These are phyloP conservation scores for Triticum aestivum DNA, from an alignment of 176 grass and related monocot species.

Conservation along the genomic window DNA sequence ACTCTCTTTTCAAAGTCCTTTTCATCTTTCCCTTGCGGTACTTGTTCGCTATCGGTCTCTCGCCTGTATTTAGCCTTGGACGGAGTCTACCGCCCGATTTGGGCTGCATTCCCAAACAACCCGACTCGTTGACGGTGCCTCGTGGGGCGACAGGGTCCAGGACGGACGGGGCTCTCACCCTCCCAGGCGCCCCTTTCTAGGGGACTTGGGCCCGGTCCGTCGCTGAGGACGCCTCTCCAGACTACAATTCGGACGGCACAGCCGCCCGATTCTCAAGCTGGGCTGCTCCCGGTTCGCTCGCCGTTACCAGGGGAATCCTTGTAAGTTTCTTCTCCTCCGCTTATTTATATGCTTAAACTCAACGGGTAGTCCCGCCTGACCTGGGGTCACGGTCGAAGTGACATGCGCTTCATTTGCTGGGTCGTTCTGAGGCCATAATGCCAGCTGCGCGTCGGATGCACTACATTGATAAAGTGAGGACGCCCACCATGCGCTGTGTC, in stretches of 20 bases:
- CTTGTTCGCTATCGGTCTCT: slow-evolving; percentile 73
- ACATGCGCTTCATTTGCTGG: no score
- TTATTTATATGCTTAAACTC: no score
- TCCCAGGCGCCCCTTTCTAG: slow-evolving; percentile 49
- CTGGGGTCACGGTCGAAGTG: no score
- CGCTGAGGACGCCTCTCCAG: not conserved
- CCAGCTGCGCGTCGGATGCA: no score
- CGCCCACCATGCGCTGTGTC: no score
- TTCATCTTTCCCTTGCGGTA: slow-evolving; percentile 82
- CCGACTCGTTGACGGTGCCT: slow-evolving; percentile 52
- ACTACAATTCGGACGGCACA: not conserved
- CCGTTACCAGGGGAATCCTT: not conserved
- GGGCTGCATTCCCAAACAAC: slow-evolving; percentile 68
- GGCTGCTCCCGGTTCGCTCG: not conserved
- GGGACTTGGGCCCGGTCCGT: slow-evolving; percentile 16
- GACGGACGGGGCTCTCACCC: slow-evolving; percentile 60
- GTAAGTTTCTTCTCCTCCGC: not conserved
- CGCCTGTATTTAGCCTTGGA: slow-evolving; percentile 64
- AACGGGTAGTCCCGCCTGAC: no score
- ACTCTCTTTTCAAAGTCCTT: slow-evolving; percentile 92
- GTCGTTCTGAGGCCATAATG: no score
- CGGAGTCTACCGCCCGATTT: slow-evolving; percentile 56
- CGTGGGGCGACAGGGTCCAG: slow-evolving; percentile 51
- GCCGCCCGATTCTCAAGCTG: not conserved
- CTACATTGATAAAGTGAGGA: no score